Evolutionary conservation across 306 rosid genomes (phyloP).

Genomic region (Prunus salicina): DNA sequence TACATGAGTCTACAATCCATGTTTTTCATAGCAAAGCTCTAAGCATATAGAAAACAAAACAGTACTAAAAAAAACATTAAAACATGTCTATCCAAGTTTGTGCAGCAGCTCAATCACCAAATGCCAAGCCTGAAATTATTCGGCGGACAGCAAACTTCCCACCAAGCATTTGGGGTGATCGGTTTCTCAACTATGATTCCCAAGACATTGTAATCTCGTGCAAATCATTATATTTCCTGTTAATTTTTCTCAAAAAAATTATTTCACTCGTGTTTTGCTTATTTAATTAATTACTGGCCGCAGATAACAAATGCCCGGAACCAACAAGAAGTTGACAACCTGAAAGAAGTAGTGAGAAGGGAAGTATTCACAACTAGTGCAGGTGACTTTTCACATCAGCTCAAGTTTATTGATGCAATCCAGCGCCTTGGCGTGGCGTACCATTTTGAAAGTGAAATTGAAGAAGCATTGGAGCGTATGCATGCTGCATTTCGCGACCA

Average conservation of each 20-base stretch:
- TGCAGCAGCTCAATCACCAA: background rate
- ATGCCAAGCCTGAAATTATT: background rate
- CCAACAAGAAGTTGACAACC: slow-evolving; percentile 1
- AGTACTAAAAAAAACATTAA: background rate
- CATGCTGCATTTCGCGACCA: too few relatives aligned
- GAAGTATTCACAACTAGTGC: too few relatives aligned
- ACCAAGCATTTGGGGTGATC: slow-evolving; percentile 32
- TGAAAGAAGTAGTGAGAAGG: slow-evolving; percentile 12
- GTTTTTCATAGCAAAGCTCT: background rate
- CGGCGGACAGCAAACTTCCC: slow-evolving; percentile 14
- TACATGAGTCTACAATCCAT: background rate
- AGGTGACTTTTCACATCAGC: too few relatives aligned
- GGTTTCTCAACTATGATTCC: background rate
- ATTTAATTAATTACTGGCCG: background rate
- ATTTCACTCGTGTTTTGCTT: too few relatives aligned
- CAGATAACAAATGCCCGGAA: background rate
- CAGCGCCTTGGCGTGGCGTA: too few relatives aligned
- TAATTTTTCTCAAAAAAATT: background rate
- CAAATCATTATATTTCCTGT: background rate
- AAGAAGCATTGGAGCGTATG: too few relatives aligned
- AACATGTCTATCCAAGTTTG: background rate
- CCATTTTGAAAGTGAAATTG: too few relatives aligned
- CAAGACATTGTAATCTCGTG: background rate
- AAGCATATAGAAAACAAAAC: too few relatives aligned
- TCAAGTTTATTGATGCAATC: too few relatives aligned